Evolutionary conservation across 352 stramenopile genomes (phyloP), one percentile per base, ranked within the genome.

Genomic region (Globisporangium spiculum): DNA sequence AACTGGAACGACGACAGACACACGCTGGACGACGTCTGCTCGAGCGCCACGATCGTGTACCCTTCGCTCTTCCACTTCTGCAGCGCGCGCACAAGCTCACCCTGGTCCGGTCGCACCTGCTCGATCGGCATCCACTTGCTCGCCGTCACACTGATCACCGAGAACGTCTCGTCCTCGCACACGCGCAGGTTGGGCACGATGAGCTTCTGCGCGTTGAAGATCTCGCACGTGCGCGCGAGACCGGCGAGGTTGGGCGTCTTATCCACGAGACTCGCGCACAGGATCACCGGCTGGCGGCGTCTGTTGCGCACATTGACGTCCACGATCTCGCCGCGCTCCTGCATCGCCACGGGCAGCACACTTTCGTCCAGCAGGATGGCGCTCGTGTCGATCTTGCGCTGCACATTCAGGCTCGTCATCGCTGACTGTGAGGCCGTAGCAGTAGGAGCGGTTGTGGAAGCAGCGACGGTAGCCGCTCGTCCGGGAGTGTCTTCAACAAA

Each of bases 181-280:
- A 97, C 79, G 38, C 78, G 78, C 48, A 91, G 59, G 72, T 97
- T 97, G 0, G 93, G 91, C 30, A 99, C 83, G 1, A 98, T 77
- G 6, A 99, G 80, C 36, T 84, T 81, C 66, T 95, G 75, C 9
- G 91, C 90, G 58, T 96, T 93, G 77, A 99, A 98, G 30, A 99
- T 98, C 79, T 99, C 96, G 63, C 90, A 96, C 1, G 96, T 99
- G 52, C 96, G 82, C 52, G 94, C 93, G 7, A 99, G 78, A 4
- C 96, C 96, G 16, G 88, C 96, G 20, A 98, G 72, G 75, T 99
- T 99, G 14, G 96, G 94, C 38, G 98, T 78, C 78, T 98, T 99
- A 77, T 98, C 93, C 8, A 99, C 88, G 22, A 99, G 83, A 36
- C 83, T 92, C 18, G 87, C 87, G 56, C 87, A 95, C 72, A 95